Evolutionary conservation across 331 rosid genomes (phyloP).

Genomic region (Erythrophleum ivorense): DNA sequence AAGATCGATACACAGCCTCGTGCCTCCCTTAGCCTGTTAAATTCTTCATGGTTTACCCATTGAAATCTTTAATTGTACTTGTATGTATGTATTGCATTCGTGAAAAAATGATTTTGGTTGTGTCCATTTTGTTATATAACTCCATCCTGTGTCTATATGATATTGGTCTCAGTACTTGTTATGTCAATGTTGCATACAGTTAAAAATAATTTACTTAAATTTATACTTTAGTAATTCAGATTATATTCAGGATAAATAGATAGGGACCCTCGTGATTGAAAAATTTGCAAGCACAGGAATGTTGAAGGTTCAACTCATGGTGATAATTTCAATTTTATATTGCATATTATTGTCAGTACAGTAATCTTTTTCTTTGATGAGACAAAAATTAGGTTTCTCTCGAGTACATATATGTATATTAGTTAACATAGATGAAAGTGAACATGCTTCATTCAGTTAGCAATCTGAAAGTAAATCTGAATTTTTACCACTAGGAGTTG

Average conservation of each 20-base stretch:
- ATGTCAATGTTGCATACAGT: background rate
- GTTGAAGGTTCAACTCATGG: constrained; percentile 59
- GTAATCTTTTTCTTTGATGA: background rate
- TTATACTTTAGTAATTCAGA: constrained; percentile 27
- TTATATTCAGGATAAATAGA: constrained; percentile 72
- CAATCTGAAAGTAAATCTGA: background rate
- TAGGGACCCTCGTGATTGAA: constrained; percentile 82
- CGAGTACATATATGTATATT: background rate
- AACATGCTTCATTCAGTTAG: background rate
- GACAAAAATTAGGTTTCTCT: constrained; percentile 22
- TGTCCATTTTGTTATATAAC: background rate
- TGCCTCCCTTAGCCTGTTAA: constrained; percentile 7
- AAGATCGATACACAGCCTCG: background rate
- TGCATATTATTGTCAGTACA: background rate
- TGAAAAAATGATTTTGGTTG: constrained; percentile 18
- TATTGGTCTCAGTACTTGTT: background rate
- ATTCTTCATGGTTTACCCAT: constrained; percentile 27
- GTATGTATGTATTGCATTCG: background rate
- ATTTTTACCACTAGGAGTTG: background rate
- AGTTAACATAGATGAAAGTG: background rate
- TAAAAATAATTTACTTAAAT: background rate
- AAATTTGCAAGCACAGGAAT: constrained; percentile 65
- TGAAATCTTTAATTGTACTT: constrained; percentile 2
- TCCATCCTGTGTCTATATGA: background rate
- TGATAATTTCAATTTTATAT: constrained; percentile 36